Conservation (phyloP, 768 basidiomycete genomes). For the Russula lepida region DNA sequence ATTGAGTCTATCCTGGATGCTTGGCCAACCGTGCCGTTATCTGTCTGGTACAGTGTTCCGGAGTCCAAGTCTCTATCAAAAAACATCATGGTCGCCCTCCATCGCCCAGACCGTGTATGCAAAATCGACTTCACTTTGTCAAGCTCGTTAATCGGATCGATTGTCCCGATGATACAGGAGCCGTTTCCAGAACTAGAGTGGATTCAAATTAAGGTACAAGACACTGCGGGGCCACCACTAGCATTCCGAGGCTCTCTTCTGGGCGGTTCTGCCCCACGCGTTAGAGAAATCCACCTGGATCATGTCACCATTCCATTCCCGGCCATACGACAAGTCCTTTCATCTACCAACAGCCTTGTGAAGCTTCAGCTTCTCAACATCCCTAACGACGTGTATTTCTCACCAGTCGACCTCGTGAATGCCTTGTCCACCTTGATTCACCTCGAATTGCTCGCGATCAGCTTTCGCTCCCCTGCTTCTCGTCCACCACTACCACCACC, state of each 20-base stretch:
- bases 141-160: constrained; percentile 8
- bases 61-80: not conserved
- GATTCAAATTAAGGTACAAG: constrained; percentile 25
- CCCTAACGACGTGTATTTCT: not conserved
- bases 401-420: not conserved
- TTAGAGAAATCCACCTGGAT: not conserved
- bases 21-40: constrained; percentile 1
- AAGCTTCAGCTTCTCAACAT: not conserved
- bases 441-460: not conserved
- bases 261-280: constrained; percentile 1
- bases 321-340: not conserved
- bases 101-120: not conserved
- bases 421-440: not conserved
- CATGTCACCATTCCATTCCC: not conserved
- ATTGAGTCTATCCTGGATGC: not conserved
- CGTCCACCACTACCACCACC: too few species aligned
- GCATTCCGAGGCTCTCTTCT: not conserved
- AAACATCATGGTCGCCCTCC: not conserved
- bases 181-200: constrained; percentile 16
- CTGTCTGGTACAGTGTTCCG: too few species aligned
- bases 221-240: constrained; percentile 31
- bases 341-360: not conserved
- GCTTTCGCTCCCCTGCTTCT: not conserved
- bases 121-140: not conserved
- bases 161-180: constrained; percentile 25